Base-by-base conservation (phyloP, 140 eudicot genomes). In the Erigeron philadelphicus region DNA sequence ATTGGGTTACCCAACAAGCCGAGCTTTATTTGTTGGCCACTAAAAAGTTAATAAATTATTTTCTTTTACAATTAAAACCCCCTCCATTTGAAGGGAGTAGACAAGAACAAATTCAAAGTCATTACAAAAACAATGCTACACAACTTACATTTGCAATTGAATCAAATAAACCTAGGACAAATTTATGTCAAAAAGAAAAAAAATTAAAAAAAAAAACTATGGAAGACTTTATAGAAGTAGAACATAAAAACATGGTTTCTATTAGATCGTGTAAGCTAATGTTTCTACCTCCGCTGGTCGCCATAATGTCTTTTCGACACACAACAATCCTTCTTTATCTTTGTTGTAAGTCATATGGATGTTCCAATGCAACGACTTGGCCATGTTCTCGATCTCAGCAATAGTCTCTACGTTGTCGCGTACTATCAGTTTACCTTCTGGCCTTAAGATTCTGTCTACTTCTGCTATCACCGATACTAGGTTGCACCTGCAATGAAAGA, bases 251-350 rank as follows among this genome's bases (percentile, higher is more conserved):
- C 23, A 53, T 12, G 43, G 56, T 55, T 61, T 48, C 43, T 58
- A 19, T 66, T n/a, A 53, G 40, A 72, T 17, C 38, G 81, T 53
- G 65, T 78, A 78, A 3, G 74, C 70, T 58, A 78, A 57, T 57
- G 84, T 83, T 70, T 83, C 84, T 49, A 65, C 79, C 59, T 80
- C 88, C 1, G 76, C 64, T 31, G 92, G 92, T 59, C 92, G 73
- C 92, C 88, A 83, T 65, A 61, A 77, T 47, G 87, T 79, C 75
- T 85, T 85, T 55, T 77, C 74, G n/a, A 80, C 84, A 75, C 80
- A 82, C 52, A 85, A n/a, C 77, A 80, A 57, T 16, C 87, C 87
- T 76, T 85, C 87, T 10, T 82, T 73, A 50, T 80, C 85, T 64
- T 82, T 79, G 64, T 64, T 75, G 76, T 78, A 82, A 61, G 71